phyloP scores from a whole-genome alignment of 2,329 filamentous ascomycete species.

The Talaromyces sp. region DNA sequence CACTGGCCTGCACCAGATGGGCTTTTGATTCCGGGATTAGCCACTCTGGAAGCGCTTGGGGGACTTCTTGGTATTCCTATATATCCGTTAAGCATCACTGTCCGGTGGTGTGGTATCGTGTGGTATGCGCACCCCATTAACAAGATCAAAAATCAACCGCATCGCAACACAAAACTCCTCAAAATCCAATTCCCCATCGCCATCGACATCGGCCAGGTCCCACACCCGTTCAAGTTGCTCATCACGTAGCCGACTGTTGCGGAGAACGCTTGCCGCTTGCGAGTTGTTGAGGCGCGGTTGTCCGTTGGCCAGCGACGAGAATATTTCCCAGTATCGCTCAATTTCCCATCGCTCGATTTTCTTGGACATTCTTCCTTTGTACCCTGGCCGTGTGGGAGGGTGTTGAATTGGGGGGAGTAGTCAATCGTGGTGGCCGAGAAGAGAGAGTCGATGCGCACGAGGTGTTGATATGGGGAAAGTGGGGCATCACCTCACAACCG shows the following conservation, averaged over 20 bases:
- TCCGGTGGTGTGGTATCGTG: neutral
- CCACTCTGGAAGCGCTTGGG: conserved; percentile 82
- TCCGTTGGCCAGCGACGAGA: conserved; percentile 62
- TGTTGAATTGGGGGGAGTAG: conserved; percentile 53
- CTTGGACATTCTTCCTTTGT: conserved; percentile 28
- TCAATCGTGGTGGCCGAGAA: neutral
- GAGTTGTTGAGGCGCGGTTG: conserved; percentile 62
- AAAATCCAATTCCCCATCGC: conserved; percentile 95
- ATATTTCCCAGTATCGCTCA: conserved; percentile 77
- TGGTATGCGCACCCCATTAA: conserved; percentile 73
- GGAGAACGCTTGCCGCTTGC: conserved; percentile 67
- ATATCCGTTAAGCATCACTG: neutral
- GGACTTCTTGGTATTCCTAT: conserved; percentile 88
- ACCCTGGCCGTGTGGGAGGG: neutral
- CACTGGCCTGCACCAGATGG: conserved; percentile 78
- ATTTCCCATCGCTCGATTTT: conserved; percentile 69
- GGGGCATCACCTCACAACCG: neutral
- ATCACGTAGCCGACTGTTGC: conserved; percentile 67
- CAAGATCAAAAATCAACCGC: conserved; percentile 93
- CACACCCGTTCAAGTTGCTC: conserved; percentile 94
- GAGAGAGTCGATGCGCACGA: neutral
- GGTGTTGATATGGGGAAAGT: neutral
- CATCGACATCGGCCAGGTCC: conserved; percentile 96
- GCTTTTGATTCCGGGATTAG: conserved; percentile 93
- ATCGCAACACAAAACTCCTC: conserved; percentile 99